Evolutionary conservation across 148 eudicot species (phyloP).

Genomic region (Polygonum maritimum): DNA sequence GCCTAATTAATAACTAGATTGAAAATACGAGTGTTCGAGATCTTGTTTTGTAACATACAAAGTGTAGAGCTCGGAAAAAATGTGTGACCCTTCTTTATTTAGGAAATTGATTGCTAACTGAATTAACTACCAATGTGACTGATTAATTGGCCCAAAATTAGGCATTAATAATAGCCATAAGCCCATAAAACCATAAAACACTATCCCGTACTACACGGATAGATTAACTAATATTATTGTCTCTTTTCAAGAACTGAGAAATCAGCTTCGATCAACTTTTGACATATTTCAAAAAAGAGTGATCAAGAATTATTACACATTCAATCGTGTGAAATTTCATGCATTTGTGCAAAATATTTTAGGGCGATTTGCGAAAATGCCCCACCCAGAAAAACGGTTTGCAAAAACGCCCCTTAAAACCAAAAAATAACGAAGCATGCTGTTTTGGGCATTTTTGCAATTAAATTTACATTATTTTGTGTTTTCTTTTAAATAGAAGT

Average conservation of each 20-base stretch:
- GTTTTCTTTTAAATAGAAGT: too few relatives aligned
- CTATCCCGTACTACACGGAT: background rate
- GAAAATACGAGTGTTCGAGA: background rate
- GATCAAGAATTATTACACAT: too few relatives aligned
- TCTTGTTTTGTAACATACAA: background rate
- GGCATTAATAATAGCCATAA: background rate
- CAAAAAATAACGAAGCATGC: too few relatives aligned
- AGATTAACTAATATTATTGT: background rate
- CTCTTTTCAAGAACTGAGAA: background rate
- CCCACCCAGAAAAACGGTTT: too few relatives aligned
- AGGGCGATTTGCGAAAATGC: too few relatives aligned
- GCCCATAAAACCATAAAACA: background rate
- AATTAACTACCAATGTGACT: conserved; percentile 1
- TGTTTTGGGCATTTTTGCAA: too few relatives aligned
- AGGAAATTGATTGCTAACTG: conserved; percentile 4
- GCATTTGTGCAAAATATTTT: too few relatives aligned
- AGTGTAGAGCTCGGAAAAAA: background rate
- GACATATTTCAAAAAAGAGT: background rate
- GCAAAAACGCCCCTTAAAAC: too few relatives aligned
- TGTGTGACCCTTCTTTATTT: background rate
- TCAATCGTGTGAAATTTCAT: too few relatives aligned
- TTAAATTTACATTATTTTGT: too few relatives aligned
- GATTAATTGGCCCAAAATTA: conserved; percentile 1
- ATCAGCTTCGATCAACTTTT: background rate
- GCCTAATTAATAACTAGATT: background rate